These are phyloP conservation scores for Sonneratia alba DNA, from an alignment of 345 rosid species.

Conservation along the genomic window DNA sequence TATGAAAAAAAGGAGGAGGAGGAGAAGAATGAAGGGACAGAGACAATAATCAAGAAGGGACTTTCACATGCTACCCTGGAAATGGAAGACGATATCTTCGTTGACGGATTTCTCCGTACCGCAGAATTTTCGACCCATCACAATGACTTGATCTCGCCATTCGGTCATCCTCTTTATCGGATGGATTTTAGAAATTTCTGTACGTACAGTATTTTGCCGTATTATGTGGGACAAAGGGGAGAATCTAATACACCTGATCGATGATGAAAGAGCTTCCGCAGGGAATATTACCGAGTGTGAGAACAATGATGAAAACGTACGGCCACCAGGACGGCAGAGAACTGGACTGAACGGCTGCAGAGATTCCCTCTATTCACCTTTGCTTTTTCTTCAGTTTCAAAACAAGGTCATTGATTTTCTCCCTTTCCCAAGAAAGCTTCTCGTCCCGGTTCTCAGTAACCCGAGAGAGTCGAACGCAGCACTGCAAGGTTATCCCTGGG, in stretches of 20 bases:
- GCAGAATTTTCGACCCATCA: too few relatives aligned
- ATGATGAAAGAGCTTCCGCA: neutral
- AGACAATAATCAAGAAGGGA: too few relatives aligned
- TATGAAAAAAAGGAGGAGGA: too few relatives aligned
- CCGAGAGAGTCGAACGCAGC: neutral
- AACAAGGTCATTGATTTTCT: neutral
- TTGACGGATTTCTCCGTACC: too few relatives aligned
- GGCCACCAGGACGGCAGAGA: neutral
- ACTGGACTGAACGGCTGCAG: neutral
- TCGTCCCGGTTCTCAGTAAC: neutral
- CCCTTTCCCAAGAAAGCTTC: neutral
- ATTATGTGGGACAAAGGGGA: neutral
- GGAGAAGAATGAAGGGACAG: too few relatives aligned
- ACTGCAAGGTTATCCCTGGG: neutral
- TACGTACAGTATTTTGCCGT: neutral
- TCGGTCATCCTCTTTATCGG: too few relatives aligned
- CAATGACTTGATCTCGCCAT: too few relatives aligned
- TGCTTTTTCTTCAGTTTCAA: neutral
- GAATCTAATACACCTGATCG: neutral
- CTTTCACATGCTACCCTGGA: too few relatives aligned
- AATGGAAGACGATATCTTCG: too few relatives aligned
- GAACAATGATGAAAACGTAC: neutral
- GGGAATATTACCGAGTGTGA: neutral
- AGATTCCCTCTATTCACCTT: neutral
- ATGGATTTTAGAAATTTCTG: neutral